Conservation (phyloP, 345 rosid genomes). For the Salix exigua region DNA sequence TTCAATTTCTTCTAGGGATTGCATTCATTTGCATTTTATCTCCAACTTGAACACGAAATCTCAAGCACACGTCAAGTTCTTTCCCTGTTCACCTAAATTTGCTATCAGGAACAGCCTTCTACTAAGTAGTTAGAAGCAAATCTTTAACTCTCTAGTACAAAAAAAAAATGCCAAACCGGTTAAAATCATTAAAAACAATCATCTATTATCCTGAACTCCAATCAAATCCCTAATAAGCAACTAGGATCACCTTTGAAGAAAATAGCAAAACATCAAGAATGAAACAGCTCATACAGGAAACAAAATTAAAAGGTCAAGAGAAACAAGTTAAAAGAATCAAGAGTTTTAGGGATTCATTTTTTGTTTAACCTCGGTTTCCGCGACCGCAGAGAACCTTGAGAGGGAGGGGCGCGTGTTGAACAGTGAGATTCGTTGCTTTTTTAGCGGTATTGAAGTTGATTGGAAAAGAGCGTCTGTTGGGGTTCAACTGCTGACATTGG, state of each 20-base stretch:
- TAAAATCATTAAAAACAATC: neutral
- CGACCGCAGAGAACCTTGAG: conserved; percentile 7
- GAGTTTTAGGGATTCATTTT: neutral
- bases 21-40: neutral
- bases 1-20: neutral
- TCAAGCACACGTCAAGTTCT: neutral
- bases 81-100: neutral
- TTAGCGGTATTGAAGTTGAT: conserved; percentile 3
- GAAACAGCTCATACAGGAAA: neutral
- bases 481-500: conserved; percentile 12
- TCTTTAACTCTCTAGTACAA: neutral
- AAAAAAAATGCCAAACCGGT: neutral
- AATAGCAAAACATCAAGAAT: neutral
- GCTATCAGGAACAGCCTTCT: neutral
- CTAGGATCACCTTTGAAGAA: neutral
- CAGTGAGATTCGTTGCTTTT: neutral
- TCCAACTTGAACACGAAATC: neutral
- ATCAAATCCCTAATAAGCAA: neutral
- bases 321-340: neutral
- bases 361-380: conserved; percentile 5
- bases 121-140: neutral
- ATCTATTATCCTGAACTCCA: neutral
- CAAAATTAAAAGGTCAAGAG: neutral
- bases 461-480: conserved; percentile 28
- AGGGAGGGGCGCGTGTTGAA: conserved; percentile 2